Base-by-base conservation (phyloP, 108 stramenopile genomes). In the Nitzschia sp. region DNA sequence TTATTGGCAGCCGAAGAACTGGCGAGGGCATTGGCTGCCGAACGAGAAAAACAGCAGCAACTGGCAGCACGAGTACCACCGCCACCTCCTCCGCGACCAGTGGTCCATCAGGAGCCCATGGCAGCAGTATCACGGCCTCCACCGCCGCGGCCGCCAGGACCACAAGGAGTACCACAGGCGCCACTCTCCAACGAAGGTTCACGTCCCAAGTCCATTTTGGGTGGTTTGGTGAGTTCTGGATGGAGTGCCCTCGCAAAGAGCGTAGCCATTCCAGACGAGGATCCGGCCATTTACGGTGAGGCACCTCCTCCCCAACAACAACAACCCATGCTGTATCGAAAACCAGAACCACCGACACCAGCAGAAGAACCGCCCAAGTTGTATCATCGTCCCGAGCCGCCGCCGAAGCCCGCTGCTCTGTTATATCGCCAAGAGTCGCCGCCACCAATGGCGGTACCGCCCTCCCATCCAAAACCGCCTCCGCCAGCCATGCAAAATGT, bases 141-240 rank as follows among this genome's bases (percentile, higher is more conserved):
- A 2, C 64, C 34, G 64, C 64, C 64, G 2, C 46, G 13, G 19
- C 61, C 34, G 23, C 15, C 61, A 38, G 19, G 13, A 21, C 18
- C 33, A 21, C 26, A 59, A 54, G n/a, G 6, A 54, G 19, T 19
- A 54, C 19, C 5, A 54, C 6, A 29, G 31, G 11, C 31, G 33
- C n/a, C 66, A 18, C 21, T 29, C 28, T 15, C 42, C 29, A n/a
- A 4, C 29, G 65, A 34, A 23, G 63, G 49, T 21, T 35, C 46
- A n/a, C 57, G 88, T 61, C 90, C 90, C 11, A 70, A 75, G 42
- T 89, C 90, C 3, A 82, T 94, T 28, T 76, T 94, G 61, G 90
- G 90, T 32, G 89, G 90, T 1, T 65, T 94, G 26, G 74, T 94
- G 42, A 62, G 82, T 55, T 75, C 78, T 2, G 91, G 91, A 60